Conservation (phyloP, 352 stramenopile species). For the Peronospora destructor region DNA sequence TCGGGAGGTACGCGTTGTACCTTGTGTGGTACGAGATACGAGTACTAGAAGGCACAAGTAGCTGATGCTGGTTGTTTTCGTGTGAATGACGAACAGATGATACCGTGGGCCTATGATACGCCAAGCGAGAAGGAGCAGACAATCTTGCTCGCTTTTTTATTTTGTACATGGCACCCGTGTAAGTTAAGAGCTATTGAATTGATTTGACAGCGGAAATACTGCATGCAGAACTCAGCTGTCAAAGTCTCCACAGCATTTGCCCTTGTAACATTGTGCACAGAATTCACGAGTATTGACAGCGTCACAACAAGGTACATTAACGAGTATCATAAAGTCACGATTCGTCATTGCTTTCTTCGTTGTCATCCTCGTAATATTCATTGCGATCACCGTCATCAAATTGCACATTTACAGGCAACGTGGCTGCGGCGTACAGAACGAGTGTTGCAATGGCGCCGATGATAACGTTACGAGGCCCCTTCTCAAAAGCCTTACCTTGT, state of each 20-base stretch:
- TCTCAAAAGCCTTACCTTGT: constrained; percentile 47
- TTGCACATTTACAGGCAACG: constrained; percentile 52
- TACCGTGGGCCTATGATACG: constrained; percentile 37
- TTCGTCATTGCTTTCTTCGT: constrained; percentile 25
- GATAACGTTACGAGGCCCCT: constrained; percentile 74
- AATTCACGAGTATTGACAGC: too few relatives aligned
- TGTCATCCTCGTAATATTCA: constrained; percentile 38
- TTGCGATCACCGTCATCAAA: constrained; percentile 40
- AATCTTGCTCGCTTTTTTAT: constrained; percentile 31
- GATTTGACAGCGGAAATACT: constrained; percentile 16
- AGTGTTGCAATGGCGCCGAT: constrained; percentile 65
- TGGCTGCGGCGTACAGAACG: constrained; percentile 63
- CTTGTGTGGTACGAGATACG: not conserved
- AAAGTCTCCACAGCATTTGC: not conserved
- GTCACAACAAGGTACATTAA: not conserved
- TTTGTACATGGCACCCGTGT: constrained; percentile 34
- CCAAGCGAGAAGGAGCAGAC: constrained; percentile 9
- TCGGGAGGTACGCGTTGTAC: constrained; percentile 27
- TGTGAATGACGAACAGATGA: constrained; percentile 27
- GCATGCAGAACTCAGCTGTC: constrained; percentile 4
- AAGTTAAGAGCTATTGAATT: constrained; percentile 43
- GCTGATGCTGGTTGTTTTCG: constrained; percentile 3
- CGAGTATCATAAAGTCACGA: constrained; percentile 12
- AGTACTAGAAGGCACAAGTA: not conserved
- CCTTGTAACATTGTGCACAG: too few relatives aligned